Evolutionary conservation across 164 flowering plant genomes (phyloP), one percentile per base, ranked within the genome.

Genomic region (Vitis labrusca): DNA sequence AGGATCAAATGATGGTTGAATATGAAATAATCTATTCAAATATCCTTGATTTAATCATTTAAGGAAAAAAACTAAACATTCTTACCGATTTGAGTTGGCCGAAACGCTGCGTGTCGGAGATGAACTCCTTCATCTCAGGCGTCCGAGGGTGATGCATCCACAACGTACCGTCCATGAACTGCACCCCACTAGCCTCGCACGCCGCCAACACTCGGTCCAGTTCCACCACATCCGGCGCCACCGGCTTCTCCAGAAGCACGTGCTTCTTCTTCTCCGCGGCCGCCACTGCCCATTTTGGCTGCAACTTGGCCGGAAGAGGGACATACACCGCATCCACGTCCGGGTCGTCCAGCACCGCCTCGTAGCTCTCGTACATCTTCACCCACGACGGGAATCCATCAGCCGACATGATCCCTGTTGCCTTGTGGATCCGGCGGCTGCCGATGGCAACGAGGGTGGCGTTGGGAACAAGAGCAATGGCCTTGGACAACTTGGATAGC

Each of bases 101-200:
- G 53, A 88, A 88, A 9, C 72, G 75, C n/a, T 71, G 15, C 8
- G 76, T 1, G 70, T 90, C 85, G 14, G 73, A 71, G 52, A 90
- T 65, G 32, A 83, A 79, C 48, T 85, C 85, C 61, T 47, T 68
- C 92, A 90, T 88, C 77, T 71, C 74, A 1, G 79, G 76, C 10
- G 95, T 87, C 72, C 95, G 61, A 14, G 91, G 93, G 54, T 88
- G 80, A 69, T 91, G 96, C 86, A 91, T 80, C 96, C 93, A 89
- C 91, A 85, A 85, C 44, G 96, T 91, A 0, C 82, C 86, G 70
- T 91, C 96, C 96, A 91, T 89, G 73, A 89, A 73, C 79, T 89
- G 96, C 37, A 91, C 89, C 1, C 91, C 88, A 44, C 74, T 84
- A 8, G 74, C 63, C 10, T 85, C 90, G 65, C 91, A 89, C 0